Conservation (phyloP, 331 rosid genomes). For the Pyrus hybrid region DNA sequence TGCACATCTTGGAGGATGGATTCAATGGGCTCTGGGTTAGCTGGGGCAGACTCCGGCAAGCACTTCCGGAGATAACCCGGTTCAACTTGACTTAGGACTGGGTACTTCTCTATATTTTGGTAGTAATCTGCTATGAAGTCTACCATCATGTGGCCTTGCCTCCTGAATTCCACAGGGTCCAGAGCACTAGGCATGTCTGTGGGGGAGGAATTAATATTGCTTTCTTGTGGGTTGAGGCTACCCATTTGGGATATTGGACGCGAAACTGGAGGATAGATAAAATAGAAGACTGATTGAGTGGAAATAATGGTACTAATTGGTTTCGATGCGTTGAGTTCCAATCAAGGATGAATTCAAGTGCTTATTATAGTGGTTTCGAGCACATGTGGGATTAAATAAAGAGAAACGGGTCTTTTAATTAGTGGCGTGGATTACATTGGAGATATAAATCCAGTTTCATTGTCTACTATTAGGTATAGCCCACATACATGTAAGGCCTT, state of each 20-base stretch:
- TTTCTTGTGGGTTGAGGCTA: not conserved
- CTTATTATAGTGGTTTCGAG: too few species aligned
- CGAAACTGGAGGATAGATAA: not conserved
- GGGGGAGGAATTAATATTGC: not conserved
- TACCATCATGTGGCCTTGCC: conserved; percentile 6
- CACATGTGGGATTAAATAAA: too few species aligned
- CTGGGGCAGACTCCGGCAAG: conserved; percentile 2
- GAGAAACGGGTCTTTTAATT: too few species aligned
- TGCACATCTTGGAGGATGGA: conserved; percentile 15
- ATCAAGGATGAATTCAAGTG: too few species aligned
- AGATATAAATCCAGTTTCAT: too few species aligned
- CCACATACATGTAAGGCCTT: too few species aligned
- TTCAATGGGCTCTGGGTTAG: conserved; percentile 7
- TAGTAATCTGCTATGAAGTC: conserved; percentile 26
- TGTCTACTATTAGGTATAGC: too few species aligned
- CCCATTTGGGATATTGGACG: not conserved
- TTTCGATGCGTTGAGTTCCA: too few species aligned
- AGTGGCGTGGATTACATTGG: too few species aligned
- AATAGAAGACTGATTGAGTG: too few species aligned
- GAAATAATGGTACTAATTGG: too few species aligned
- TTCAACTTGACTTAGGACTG: conserved; percentile 22
- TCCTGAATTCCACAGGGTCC: conserved; percentile 12
- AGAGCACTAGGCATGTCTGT: not conserved
- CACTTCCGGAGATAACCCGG: conserved; percentile 9
- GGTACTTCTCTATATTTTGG: conserved; percentile 12